Conservation (phyloP, 2,329 filamentous ascomycete genomes). For the Fusarium haematococcum region DNA sequence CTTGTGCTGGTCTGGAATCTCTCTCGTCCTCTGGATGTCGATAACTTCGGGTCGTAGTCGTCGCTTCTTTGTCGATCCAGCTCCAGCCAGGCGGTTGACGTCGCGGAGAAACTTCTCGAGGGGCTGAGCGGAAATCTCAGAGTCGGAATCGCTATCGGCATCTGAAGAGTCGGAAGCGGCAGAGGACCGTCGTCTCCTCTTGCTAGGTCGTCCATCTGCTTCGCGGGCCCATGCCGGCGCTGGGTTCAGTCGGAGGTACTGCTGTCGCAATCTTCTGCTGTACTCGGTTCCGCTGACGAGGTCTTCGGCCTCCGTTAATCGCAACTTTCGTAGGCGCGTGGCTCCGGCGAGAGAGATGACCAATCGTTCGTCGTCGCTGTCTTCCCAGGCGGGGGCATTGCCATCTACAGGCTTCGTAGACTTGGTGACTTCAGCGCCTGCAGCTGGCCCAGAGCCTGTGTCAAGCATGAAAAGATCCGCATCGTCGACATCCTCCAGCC, state of each 20-base stretch:
- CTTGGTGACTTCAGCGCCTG: conserved; percentile 48
- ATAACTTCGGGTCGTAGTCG: conserved; percentile 88
- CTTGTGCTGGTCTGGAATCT: conserved; percentile 83
- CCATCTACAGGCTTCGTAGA: conserved; percentile 40
- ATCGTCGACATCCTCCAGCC: conserved; percentile 77
- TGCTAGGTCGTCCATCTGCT: conserved; percentile 61
- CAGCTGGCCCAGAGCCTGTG: conserved; percentile 62
- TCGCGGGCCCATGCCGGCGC: conserved; percentile 70
- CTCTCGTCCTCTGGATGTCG: conserved; percentile 89
- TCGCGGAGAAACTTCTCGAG: conserved; percentile 84
- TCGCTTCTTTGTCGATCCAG: conserved; percentile 67
- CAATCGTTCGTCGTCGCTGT: conserved; percentile 94
- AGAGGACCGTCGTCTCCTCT: conserved; percentile 64
- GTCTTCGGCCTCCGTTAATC: conserved; percentile 85
- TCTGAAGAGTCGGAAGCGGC: conserved; percentile 63
- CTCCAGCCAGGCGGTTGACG: conserved; percentile 72
- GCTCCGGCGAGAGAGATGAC: conserved; percentile 84
- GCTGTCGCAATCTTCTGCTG: conserved; percentile 79
- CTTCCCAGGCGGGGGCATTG: conserved; percentile 81
- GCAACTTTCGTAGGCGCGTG: conserved; percentile 83
- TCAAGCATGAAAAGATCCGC: conserved; percentile 89
- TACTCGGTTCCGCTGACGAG: conserved; percentile 90
- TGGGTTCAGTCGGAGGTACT: conserved; percentile 74
- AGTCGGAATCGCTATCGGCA: conserved; percentile 69
- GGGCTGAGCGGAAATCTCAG: conserved; percentile 76